Conservation (phyloP, 2,329 filamentous ascomycete species). For the Talaromyces sp. region DNA sequence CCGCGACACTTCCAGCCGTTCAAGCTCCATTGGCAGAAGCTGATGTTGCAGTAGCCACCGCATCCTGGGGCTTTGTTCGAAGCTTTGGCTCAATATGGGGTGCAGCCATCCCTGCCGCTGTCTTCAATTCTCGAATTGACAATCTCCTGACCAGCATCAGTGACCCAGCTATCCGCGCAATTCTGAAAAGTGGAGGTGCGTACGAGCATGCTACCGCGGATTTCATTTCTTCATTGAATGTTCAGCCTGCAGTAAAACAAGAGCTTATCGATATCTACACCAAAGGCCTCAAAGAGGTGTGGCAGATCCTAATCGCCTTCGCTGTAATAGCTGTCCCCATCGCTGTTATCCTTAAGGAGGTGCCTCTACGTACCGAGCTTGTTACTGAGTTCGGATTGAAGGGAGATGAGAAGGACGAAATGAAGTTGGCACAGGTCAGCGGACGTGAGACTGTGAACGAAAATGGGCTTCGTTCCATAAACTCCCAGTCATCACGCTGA, state of each 20-base stretch:
- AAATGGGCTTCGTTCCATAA: background rate
- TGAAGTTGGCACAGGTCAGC: background rate
- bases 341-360: background rate
- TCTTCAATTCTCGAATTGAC: background rate
- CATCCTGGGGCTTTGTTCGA: background rate
- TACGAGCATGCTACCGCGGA: background rate
- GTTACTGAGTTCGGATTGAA: background rate
- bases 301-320: background rate
- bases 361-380: background rate
- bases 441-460: background rate
- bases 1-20: background rate
- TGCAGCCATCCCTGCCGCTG: background rate
- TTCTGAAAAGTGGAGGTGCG: background rate
- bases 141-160: background rate
- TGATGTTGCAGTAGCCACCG: background rate
- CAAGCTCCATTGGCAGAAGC: background rate
- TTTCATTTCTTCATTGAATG: background rate
- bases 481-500: background rate
- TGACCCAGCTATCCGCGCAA: background rate
- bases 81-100: background rate
- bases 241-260: background rate
- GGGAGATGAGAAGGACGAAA: background rate
- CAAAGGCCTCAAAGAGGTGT: background rate
- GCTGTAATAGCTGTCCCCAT: background rate
- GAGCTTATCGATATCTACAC: background rate